These are phyloP conservation scores for Paracoccidioides lutzii DNA, from an alignment of 2,329 filamentous ascomycete species.

Conservation along the genomic window DNA sequence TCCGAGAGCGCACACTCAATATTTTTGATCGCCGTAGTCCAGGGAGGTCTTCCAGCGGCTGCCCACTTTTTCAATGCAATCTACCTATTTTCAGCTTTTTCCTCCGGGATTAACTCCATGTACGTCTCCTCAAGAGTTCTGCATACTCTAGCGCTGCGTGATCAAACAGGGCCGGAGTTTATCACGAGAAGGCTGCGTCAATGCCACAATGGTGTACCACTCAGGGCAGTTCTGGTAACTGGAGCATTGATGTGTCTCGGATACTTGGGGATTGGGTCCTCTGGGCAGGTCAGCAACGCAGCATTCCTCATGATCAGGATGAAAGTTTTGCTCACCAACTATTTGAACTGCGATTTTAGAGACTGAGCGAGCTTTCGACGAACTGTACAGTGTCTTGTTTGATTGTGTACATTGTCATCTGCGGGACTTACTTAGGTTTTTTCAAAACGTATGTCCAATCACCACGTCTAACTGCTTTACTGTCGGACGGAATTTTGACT, in stretches of 20 bases:
- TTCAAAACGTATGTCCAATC: slow-evolving; percentile 20
- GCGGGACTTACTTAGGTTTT: slow-evolving; percentile 27
- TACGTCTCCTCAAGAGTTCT: slow-evolving; percentile 33
- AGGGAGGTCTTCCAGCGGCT: slow-evolving; percentile 25
- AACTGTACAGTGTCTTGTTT: slow-evolving; percentile 28
- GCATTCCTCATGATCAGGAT: neutral
- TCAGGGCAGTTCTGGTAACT: slow-evolving; percentile 30
- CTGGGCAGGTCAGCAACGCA: slow-evolving; percentile 22
- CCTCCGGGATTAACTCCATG: slow-evolving; percentile 31
- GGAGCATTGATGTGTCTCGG: slow-evolving; percentile 27
- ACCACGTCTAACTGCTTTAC: neutral
- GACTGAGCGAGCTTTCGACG: slow-evolving; percentile 28
- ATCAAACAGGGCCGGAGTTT: slow-evolving; percentile 30
- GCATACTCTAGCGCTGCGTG: slow-evolving; percentile 30
- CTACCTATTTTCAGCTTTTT: slow-evolving; percentile 34
- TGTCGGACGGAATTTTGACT: neutral
- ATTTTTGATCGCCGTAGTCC: slow-evolving; percentile 32
- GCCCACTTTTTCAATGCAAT: slow-evolving; percentile 35
- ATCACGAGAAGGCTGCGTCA: slow-evolving; percentile 27
- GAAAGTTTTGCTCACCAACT: neutral
- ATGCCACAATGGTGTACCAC: slow-evolving; percentile 28
- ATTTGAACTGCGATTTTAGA: slow-evolving; percentile 15
- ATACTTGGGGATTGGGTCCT: slow-evolving; percentile 29
- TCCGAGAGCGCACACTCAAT: slow-evolving; percentile 25
- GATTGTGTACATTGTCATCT: slow-evolving; percentile 31